A percentile compares a stretch with the other conserved stretches of the same genome.
phyloP scores from a whole-genome alignment of 345 rosid genomes.

The Eucalyptus virginea region DNA sequence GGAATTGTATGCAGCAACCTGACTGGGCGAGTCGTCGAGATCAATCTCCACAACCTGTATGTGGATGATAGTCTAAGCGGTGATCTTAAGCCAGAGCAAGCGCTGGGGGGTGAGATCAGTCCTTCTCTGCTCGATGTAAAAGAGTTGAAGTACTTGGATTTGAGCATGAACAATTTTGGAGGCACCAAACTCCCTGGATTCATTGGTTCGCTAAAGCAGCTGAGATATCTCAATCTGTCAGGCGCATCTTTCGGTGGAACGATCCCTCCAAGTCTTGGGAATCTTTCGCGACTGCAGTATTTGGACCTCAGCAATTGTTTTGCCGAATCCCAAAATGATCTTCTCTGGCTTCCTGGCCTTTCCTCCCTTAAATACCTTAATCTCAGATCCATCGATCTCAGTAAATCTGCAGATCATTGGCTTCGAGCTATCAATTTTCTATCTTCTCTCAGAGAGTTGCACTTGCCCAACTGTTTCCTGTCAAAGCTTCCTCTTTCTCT shows the following conservation, averaged over 20 bases:
- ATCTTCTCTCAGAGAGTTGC: constrained; percentile 17
- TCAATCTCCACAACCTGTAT: constrained; percentile 17
- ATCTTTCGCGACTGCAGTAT: background rate
- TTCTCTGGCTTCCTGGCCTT: background rate
- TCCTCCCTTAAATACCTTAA: background rate
- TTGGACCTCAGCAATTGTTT: background rate
- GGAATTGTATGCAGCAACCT: background rate
- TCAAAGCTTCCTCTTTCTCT: background rate
- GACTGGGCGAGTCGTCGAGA: constrained; percentile 13
- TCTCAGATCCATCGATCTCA: background rate
- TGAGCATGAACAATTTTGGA: constrained; percentile 6
- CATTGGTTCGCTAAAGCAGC: background rate
- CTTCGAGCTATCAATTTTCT: background rate
- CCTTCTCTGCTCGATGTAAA: constrained; percentile 2
- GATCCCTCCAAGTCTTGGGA: background rate
- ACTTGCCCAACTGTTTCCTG: background rate
- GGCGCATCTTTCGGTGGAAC: background rate
- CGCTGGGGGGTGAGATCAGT: constrained; percentile 2
- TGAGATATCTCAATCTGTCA: constrained; percentile 12
- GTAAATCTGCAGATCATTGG: background rate
- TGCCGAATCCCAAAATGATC: background rate
- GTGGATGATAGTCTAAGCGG: background rate
- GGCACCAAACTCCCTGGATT: background rate
- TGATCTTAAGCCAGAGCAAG: background rate
- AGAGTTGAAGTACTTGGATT: background rate